A percentile compares a stretch with the other conserved stretches of the same genome.
These are phyloP conservation scores for Gastrodia elata DNA, from an alignment of 106 monocot genomes.

Conservation along the genomic window DNA sequence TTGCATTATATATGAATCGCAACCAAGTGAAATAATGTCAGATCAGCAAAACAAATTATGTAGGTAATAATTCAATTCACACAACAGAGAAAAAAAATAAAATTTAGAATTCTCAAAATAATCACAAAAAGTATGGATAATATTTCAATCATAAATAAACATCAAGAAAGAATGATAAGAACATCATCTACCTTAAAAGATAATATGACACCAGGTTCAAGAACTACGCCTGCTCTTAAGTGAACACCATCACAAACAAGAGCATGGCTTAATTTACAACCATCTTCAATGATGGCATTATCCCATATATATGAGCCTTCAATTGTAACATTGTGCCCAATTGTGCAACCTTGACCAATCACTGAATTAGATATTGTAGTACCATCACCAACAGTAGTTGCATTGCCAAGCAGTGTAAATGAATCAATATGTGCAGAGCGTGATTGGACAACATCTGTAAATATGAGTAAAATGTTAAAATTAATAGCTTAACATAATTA, in stretches of 20 bases:
- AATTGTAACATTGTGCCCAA: conserved; percentile 79
- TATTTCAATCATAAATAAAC: not conserved
- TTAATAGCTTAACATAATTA: not conserved
- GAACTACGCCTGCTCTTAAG: conserved; percentile 52
- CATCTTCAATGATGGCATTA: conserved; percentile 91
- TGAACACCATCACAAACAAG: conserved; percentile 82
- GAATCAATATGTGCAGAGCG: conserved; percentile 55
- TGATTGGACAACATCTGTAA: conserved; percentile 59
- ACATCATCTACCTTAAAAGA: conserved; percentile 75
- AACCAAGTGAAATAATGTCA: not conserved
- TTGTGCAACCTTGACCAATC: conserved; percentile 67
- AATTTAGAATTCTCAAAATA: not conserved
- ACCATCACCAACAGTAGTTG: conserved; percentile 56
- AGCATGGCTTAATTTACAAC: conserved; percentile 69
- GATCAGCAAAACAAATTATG: not conserved
- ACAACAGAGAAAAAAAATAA: not conserved
- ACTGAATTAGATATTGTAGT: conserved; percentile 60
- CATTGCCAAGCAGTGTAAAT: conserved; percentile 62
- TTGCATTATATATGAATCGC: not conserved
- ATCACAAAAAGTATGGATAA: conserved; percentile 1
- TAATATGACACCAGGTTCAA: conserved; percentile 86
- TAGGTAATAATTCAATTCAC: not conserved
- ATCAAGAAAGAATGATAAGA: not conserved
- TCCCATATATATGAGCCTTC: conserved; percentile 86
- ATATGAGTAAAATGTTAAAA: not conserved